Base-by-base conservation (phyloP, 805 yeast species). In the Komagataella kurtzmanii region DNA sequence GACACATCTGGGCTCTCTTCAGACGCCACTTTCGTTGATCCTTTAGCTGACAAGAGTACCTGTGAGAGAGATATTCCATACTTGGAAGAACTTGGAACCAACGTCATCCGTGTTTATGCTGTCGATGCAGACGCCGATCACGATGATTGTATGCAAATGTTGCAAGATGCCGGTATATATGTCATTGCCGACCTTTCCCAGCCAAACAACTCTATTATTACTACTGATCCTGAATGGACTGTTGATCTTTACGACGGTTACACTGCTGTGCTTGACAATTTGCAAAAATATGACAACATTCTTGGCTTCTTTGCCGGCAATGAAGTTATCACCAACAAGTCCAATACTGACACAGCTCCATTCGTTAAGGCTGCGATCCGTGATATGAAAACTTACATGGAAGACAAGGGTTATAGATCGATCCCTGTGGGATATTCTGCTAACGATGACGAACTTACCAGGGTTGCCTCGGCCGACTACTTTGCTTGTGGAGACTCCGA, bases 231-330 rank as follows among this genome's bases (percentile, higher is more conserved):
- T 56, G 57, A 69, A 49, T 85, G 91, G 91, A 71, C 71, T 60
- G 61, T 79, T 46, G 82, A 75, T 3, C 69, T 84, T 57, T 82
- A 71, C 65, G 68, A 78, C 51, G 79, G 90, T 72, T 85, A 85
- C 71, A 80, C 83, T 51, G 60, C 73, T 5, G 87, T 85, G 50
- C 80, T 85, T 58, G 91, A 85, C 64, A 65, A 68, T 60, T 80
- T 85, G 74, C 77, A 77, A 54, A 73, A 76, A 63, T 85, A 84
- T 67, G 75, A 86, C 61, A 85, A 85, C 65, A 74, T 83, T 50
- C 71, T 85, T 58, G 93, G 93, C 60, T 85, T 85, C 75, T 85
- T 85, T 65, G 91, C 91, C 49, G 91, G 91, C 75, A 85, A 85
- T 64, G 91, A 85, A 74, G 91, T 85, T 56, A 76, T 88, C 61